Evolutionary conservation across 2,329 filamentous ascomycete genomes (phyloP).

Genomic region (Ceratocystis destructans): DNA sequence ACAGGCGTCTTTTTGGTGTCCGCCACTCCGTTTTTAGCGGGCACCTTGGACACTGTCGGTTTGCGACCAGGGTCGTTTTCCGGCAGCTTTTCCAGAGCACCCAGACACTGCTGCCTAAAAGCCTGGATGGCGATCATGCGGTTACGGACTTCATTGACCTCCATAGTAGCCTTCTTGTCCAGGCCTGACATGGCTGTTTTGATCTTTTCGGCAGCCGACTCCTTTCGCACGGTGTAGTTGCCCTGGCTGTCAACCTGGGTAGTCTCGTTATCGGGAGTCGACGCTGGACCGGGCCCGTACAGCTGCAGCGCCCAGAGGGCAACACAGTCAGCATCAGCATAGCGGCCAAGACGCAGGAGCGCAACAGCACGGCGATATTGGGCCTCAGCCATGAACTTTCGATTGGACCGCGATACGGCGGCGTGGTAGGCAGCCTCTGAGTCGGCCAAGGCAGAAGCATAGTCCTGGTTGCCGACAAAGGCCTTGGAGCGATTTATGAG

Average conservation of each 20-base stretch:
- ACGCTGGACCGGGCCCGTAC: slow-evolving; percentile 25
- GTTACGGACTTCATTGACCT: slow-evolving; percentile 23
- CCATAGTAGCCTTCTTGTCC: slow-evolving; percentile 17
- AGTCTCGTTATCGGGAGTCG: slow-evolving; percentile 13
- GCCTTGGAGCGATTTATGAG: slow-evolving; percentile 71
- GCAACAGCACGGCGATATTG: slow-evolving; percentile 69
- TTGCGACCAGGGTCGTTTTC: slow-evolving; percentile 34
- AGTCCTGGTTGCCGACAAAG: slow-evolving; percentile 49
- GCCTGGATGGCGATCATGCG: slow-evolving; percentile 8
- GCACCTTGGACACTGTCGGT: slow-evolving; percentile 27
- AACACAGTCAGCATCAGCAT: slow-evolving; percentile 61
- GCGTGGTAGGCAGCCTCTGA: slow-evolving; percentile 51
- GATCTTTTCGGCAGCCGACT: slow-evolving; percentile 24
- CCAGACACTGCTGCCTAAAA: slow-evolving; percentile 33
- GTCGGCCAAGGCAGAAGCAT: slow-evolving; percentile 53
- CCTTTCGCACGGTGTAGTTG: slow-evolving; percentile 32
- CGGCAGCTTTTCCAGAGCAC: slow-evolving; percentile 32
- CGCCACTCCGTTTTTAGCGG: slow-evolving; percentile 10
- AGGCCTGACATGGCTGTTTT: slow-evolving; percentile 25
- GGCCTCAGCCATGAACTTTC: slow-evolving; percentile 63
- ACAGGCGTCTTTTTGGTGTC: slow-evolving; percentile 5
- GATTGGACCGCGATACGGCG: slow-evolving; percentile 54
- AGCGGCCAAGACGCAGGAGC: slow-evolving; percentile 54
- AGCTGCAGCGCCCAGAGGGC: slow-evolving; percentile 44
- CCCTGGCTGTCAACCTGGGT: slow-evolving; percentile 32